Base-by-base conservation (phyloP, 352 stramenopile species). In the Pythium coloratum region DNA sequence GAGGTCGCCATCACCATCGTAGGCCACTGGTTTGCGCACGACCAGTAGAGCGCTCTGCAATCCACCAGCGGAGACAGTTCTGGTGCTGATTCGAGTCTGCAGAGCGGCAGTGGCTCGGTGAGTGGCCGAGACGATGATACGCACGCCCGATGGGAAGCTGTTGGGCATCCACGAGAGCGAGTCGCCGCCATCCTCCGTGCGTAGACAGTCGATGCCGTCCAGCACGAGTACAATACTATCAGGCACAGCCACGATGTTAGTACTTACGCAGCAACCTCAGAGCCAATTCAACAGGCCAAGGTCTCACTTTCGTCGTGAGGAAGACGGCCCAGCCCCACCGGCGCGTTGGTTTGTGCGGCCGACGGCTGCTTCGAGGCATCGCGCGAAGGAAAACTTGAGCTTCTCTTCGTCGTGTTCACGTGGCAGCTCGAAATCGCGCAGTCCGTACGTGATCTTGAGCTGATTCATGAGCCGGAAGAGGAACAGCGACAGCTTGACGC, bases 161-260 rank as follows among this genome's bases (percentile, higher is more conserved):
- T 81, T 95, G 24, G 87, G 85, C 24, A 95, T 72, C 87, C 87
- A 95, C n/a, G 82, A 94, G 6, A 95, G 69, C 33, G 84, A 92
- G 72, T 95, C 85, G 1, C 84, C 80, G n/a, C 87, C 87, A 46
- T 95, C 87, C 59, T 91, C 84, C 18, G 82, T 94, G 34, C 83
- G 78, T 30, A 95, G 77, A 55, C 82, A 92, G 66, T 94, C 87
- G 53, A 94, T 91, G 1, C 87, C 85, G 51, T 95, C 87, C 3
- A 95, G 64, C 33, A 95, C 73, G 12, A 95, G 76, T 13, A 95
- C 73, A 64, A 95, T 92, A 36, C 86, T 94, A 62, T 26, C 24
- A 57, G 26, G 12, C 16, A 46, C 8, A 34, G 42, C 4, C 3
- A 13, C 6, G 6, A 10, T 8, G 46, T 53, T 3, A 32, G 18